Evolutionary conservation across 768 basidiomycete genomes (phyloP), one percentile per base, ranked within the genome.

Genomic region (Lepiota subincarnata): DNA sequence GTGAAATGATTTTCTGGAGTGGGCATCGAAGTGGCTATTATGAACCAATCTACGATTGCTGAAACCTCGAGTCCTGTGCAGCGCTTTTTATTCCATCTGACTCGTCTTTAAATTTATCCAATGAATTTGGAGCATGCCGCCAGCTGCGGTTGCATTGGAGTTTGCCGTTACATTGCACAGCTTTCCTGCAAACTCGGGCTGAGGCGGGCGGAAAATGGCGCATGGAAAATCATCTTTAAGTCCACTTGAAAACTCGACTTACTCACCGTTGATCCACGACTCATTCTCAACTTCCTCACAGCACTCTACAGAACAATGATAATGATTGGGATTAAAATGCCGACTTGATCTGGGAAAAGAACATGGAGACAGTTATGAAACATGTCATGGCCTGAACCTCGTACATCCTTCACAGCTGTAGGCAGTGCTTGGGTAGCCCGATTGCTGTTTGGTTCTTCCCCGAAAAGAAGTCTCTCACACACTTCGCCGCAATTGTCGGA

Each of bases 161-260:
- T 82, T 87, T 55, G 80, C 78, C 1, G 57, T 83, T 1, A 74
- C 76, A 26, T 68, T 92, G 4, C 75, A 81, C 24, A 83, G n/a
- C 84, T 0, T 78, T 4, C 75, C 91, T 6, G 76, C 83, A 2
- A 83, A 86, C 45, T 67, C 84, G 4, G 74, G 73, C 0, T 92
- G 89, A 86, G 81, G 81, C 16, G 90, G 88, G 1, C 91, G 88
- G 88, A 88, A 83, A 63, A 70, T 81, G 26, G 65, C 8, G 86
- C 79, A 12, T 62, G 85, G 2, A 84, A 87, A 1, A 66, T 75
- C 10, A 62, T 89, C n/a, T 59, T 82, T 12, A 81, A 79, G 59
- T 69, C 71, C 24, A 79, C 78, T 6, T 46, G 66, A 8, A 65
- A 61, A 1, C 67, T 72, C 3, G 73, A 71, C 42, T 61, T 84